Conservation (phyloP, 1,139 yeast genomes). For the Protomyces inouyei region DNA sequence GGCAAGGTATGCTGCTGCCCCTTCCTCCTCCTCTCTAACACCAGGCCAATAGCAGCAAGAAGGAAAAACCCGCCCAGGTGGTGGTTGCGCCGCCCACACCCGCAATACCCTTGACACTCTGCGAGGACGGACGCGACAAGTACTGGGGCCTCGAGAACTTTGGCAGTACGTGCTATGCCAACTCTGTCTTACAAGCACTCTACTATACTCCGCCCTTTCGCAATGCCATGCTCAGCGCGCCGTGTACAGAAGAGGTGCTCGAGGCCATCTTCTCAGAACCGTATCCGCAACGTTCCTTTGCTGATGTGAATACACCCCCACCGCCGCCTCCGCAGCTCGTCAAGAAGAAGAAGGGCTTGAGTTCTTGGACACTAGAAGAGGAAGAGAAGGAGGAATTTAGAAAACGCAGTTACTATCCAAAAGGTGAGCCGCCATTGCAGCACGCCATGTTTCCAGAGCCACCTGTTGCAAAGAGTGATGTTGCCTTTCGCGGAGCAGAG, state of each 20-base stretch:
- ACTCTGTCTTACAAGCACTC: constrained; percentile 82
- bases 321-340: neutral
- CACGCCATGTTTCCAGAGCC: constrained; percentile 20
- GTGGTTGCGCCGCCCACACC: neutral
- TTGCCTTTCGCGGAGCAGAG: constrained; percentile 13
- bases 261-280: constrained; percentile 10
- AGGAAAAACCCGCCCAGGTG: constrained; percentile 5
- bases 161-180: constrained; percentile 74
- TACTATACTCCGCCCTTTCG: constrained; percentile 71
- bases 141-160: constrained; percentile 93
- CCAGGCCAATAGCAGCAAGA: constrained; percentile 14
- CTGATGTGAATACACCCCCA: constrained; percentile 2
- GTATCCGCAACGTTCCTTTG: constrained; percentile 20
- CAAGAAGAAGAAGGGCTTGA: constrained; percentile 23
- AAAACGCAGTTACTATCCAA: constrained; percentile 6
- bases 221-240: constrained; percentile 46
- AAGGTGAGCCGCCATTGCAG: constrained; percentile 11
- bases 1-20: constrained; percentile 13
- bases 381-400: constrained; percentile 22
- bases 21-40: neutral
- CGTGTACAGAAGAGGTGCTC: neutral
- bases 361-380: constrained; percentile 16
- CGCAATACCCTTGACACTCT: constrained; percentile 7
- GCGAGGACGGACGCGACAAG: constrained; percentile 40
- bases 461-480: constrained; percentile 1